phyloP scores from a whole-genome alignment of 1,139 yeast genomes.

The Sugiyamaella castrensis region DNA sequence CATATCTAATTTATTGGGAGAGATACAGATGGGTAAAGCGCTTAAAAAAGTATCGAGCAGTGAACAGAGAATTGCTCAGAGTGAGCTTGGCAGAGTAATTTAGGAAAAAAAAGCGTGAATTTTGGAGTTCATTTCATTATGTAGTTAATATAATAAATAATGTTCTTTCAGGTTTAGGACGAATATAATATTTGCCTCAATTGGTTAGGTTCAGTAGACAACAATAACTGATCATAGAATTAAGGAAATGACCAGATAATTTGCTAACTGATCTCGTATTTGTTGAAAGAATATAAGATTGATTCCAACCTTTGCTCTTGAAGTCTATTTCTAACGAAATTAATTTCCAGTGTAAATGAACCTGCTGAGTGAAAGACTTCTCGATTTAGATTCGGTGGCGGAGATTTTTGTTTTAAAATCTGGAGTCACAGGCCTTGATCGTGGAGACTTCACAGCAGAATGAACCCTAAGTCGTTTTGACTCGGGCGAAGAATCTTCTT shows the following conservation, averaged over 20 bases:
- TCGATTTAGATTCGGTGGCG: background rate
- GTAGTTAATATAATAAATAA: background rate
- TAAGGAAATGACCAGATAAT: no score
- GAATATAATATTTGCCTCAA: background rate
- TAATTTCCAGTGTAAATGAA: slow-evolving; percentile 7
- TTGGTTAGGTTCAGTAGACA: no score
- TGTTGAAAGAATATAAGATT: no score
- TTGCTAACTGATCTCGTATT: background rate
- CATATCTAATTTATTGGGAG: slow-evolving; percentile 51
- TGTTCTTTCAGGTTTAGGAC: slow-evolving; percentile 1
- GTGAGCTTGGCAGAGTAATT: slow-evolving; percentile 50
- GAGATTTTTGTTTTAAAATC: background rate
- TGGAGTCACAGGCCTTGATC: background rate
- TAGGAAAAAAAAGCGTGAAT: slow-evolving; percentile 21
- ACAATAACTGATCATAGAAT: no score
- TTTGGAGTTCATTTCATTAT: background rate
- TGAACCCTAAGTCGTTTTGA: background rate
- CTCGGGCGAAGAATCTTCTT: slow-evolving; percentile 12
- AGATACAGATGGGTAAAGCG: slow-evolving; percentile 52
- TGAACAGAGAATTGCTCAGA: slow-evolving; percentile 46
- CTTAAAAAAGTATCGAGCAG: slow-evolving; percentile 49
- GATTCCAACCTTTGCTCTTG: no score
- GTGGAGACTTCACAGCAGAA: background rate
- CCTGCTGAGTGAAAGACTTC: slow-evolving; percentile 2
- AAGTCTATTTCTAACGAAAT: background rate